Evolutionary conservation across 441 rosid genomes (phyloP), one percentile per base, ranked within the genome.

Genomic region (Populus hybrid): DNA sequence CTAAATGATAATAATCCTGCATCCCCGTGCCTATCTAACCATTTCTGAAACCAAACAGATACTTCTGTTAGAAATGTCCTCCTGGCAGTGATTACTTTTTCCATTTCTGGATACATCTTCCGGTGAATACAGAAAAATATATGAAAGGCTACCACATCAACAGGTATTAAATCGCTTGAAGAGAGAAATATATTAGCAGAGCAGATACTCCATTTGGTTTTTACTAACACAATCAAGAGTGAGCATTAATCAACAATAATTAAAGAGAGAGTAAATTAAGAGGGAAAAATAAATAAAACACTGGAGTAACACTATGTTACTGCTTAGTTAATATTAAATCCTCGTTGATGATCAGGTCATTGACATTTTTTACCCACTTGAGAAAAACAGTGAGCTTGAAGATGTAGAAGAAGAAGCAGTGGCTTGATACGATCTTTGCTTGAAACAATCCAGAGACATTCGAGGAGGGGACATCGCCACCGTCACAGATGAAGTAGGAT

Each of bases 371-470:
- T 71, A 89, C 76, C 97, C 92, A 81, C 81, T 86, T 11, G 92
- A 87, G 91, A 91, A 90, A 80, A 93, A 91, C 71, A 89, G 83
- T 42, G 98, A 90, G 81, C 90, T 84, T 8, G 95, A 85, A 9
- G 97, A 89, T 42, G 92, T 86, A 61, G 94, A 89, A 34, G 94
- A 89, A 34, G 93, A 86, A 20, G 86, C 24, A 7, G 85, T 82
- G 6, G 87, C 81, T 10, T 81, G 90, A 82, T 83, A 91, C n/a
- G 90, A 79, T 72, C 87, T 86, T 79, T 85, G 92, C 87, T 86
- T 84, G 89, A 89, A 92, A 79, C 90, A 88, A 72, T 95, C 98
- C 88, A 93, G 73, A 16, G 91, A 84, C 81, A 91, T 92, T 61
- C 91, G 81, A 10, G 99, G 92, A 8, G 97, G 96, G 6, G 98